Base-by-base conservation (phyloP, 1,284 basidiomycete species). In the Rhodotorula glutinis region DNA sequence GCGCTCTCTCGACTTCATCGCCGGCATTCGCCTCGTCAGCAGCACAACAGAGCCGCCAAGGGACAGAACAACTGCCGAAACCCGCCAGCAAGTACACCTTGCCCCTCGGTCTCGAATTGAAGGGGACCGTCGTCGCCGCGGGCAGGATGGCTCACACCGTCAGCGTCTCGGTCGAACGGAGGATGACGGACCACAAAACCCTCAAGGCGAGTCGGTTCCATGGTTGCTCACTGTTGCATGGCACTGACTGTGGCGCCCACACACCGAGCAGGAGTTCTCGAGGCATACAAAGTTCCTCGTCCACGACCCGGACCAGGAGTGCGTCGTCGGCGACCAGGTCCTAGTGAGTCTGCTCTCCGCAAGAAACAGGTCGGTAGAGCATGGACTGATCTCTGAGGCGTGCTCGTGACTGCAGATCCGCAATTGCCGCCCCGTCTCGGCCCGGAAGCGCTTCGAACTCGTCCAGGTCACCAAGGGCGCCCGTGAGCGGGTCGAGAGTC, bases 401-500 rank as follows among this genome's bases (percentile, higher is more conserved):
- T n/a, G n/a, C n/a, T n/a, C n/a, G n/a, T n/a, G n/a, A n/a, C n/a
- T 33, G 2, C 57, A 66, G 55, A 72, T 75, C 46, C 62, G 73
- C 21, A 69, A 70, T 56, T 70, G 73, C 58, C 72, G 63, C 38
- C 70, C 68, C 19, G 59, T 75, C n/a, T 73, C 72, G 16, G 66
- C 71, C 2, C 63, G 72, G 19, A 75, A 75, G 64, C 60, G 70
- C 29, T 75, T 73, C 63, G 70, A 69, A 46, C 44, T 73, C n/a
- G 63, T 74, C 46, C 49, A 54, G 40, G 66, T 71, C 29, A 40
- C 65, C 54, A 64, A 70, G 55, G 68, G 65, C 14, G 63, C 67
- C 0, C 53, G 68, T 43, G 64, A 70, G 55, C 49, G 70, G 14
- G 38, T 51, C 10, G 58, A 63, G 53, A 57, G 49, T 2, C n/a